Evolutionary conservation across 805 yeast genomes (phyloP).

Genomic region (Cyberlindnera japonica): DNA sequence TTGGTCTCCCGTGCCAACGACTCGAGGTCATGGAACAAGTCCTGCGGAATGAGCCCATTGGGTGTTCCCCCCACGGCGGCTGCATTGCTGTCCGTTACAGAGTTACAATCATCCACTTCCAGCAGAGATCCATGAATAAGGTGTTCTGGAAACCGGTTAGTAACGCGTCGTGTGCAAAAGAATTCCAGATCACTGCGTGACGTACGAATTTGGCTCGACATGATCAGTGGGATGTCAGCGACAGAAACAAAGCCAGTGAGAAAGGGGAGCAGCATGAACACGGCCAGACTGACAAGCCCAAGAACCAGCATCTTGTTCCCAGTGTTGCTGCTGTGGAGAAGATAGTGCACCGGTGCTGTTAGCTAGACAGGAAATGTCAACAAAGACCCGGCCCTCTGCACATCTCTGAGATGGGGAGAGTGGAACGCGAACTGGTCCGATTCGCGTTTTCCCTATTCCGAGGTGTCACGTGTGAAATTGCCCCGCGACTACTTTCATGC

Average conservation of each 20-base stretch:
- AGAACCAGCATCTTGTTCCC: conserved; percentile 3
- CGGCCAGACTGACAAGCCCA: conserved; percentile 2
- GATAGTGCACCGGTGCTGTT: neutral
- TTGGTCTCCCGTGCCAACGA: conserved; percentile 6
- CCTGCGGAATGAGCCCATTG: no score
- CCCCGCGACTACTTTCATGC: no score
- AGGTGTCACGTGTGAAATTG: no score
- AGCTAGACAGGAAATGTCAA: conserved; percentile 3
- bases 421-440: no score
- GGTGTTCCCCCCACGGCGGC: no score
- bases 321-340: neutral
- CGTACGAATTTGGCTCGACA: conserved; percentile 9
- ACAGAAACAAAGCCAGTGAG: conserved; percentile 6
- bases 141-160: conserved; percentile 2
- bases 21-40: conserved; percentile 12
- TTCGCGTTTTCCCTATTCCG: no score
- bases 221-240: conserved; percentile 3
- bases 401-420: no score
- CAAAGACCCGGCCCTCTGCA: conserved; percentile 3
- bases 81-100: neutral
- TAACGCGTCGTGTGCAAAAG: neutral
- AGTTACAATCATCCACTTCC: neutral
- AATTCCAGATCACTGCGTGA: neutral
- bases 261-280: conserved; percentile 9
- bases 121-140: conserved; percentile 7